Percentiles rank a stretch among this genome's conserved stretches.
These are phyloP conservation scores for Primulina tabacum DNA, from an alignment of 257 asterid genomes.

Conservation along the genomic window DNA sequence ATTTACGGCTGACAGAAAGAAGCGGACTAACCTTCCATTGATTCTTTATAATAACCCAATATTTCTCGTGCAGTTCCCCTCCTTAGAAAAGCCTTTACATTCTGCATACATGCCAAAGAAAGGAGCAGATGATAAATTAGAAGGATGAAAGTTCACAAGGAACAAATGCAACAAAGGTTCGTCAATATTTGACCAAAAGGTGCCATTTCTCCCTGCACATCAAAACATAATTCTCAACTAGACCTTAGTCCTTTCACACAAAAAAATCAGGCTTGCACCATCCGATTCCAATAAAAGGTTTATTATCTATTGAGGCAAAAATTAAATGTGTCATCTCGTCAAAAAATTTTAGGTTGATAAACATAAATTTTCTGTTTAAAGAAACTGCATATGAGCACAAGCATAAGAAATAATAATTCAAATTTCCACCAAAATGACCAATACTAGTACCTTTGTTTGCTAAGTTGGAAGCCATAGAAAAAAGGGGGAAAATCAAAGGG, in stretches of 20 bases:
- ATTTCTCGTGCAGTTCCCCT: constrained; percentile 94
- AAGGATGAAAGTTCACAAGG: constrained; percentile 10
- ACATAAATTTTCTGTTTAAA: background rate
- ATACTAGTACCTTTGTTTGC: background rate
- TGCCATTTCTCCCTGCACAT: constrained; percentile 4
- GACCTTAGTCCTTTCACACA: background rate
- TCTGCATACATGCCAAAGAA: constrained; percentile 49
- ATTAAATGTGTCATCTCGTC: background rate
- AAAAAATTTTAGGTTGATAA: background rate
- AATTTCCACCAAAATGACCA: background rate
- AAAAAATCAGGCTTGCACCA: background rate
- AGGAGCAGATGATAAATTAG: constrained; percentile 6
- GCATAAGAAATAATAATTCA: background rate
- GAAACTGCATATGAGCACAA: background rate
- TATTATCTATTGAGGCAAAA: background rate
- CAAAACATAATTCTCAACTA: background rate
- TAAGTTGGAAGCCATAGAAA: background rate
- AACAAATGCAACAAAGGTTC: background rate
- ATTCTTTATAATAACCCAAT: constrained; percentile 74
- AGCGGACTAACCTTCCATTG: constrained; percentile 65
- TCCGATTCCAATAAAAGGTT: background rate
- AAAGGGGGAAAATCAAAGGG: background rate
- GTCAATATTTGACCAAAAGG: constrained; percentile 10
- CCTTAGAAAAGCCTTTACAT: constrained; percentile 78
- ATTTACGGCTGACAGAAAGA: constrained; percentile 8